Evolutionary conservation across 2,329 filamentous ascomycete genomes (phyloP).

Genomic region (Colletotrichum sp.): DNA sequence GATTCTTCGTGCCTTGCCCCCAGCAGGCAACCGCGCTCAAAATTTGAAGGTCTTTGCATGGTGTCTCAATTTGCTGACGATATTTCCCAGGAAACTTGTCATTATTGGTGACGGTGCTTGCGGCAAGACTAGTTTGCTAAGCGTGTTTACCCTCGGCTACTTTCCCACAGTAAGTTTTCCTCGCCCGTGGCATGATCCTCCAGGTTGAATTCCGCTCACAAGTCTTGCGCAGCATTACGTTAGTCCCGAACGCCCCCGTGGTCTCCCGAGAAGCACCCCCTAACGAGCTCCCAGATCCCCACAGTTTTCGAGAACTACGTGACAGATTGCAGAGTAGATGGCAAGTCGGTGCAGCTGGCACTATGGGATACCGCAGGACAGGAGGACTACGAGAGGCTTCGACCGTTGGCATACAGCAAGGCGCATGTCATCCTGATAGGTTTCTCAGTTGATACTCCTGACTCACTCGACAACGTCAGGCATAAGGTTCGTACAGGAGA

Average conservation of each 20-base stretch:
- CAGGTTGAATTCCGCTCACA: constrained; percentile 27
- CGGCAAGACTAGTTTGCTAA: constrained; percentile 96
- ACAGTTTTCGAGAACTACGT: constrained; percentile 99
- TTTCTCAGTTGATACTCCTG: constrained; percentile 92
- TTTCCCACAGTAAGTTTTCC: constrained; percentile 84
- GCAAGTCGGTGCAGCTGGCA: constrained; percentile 96
- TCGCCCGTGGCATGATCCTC: background rate
- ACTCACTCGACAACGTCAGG: constrained; percentile 97
- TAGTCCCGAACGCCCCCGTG: constrained; percentile 34
- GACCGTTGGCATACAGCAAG: constrained; percentile 94
- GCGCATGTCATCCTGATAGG: constrained; percentile 97
- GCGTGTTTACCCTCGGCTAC: constrained; percentile 97
- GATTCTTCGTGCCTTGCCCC: background rate
- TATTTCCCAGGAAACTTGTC: constrained; percentile 78
- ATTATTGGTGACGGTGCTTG: constrained; percentile 98
- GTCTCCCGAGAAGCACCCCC: constrained; percentile 9
- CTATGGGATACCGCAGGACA: constrained; percentile 99
- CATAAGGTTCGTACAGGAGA: constrained; percentile 72
- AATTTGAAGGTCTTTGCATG: background rate
- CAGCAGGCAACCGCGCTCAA: background rate
- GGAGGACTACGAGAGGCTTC: constrained; percentile 96
- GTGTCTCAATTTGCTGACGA: background rate
- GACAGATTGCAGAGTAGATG: constrained; percentile 97
- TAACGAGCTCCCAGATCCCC: constrained; percentile 67
- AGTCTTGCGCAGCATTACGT: constrained; percentile 59